A percentile compares a stretch with the other conserved stretches of the same genome.
Conservation (phyloP, 2,329 filamentous ascomycete genomes). For the Diaporthe velutina region DNA sequence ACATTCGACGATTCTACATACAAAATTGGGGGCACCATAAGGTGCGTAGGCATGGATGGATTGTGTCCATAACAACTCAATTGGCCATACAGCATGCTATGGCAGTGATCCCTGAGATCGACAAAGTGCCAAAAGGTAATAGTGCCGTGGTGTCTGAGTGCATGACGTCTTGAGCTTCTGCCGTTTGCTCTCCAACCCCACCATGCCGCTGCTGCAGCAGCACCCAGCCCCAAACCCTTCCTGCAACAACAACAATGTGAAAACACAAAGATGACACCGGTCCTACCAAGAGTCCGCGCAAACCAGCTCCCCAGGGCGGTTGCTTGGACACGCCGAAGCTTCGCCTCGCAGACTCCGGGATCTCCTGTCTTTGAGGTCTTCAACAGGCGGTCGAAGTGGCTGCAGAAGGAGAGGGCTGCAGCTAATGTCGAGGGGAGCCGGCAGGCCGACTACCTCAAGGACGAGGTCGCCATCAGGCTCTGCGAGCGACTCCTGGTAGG, state of each 20-base stretch:
- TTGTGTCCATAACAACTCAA: neutral
- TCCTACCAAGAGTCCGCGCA: constrained; percentile 34
- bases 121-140: neutral
- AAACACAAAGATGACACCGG: constrained; percentile 35
- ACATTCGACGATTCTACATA: neutral
- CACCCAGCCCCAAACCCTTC: neutral
- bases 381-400: constrained; percentile 87
- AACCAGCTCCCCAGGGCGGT: constrained; percentile 18
- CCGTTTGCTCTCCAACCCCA: constrained; percentile 17
- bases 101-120: neutral
- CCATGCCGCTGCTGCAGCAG: neutral
- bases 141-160: neutral
- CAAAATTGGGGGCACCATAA: neutral
- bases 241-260: constrained; percentile 33
- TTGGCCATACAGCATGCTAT: neutral
- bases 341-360: constrained; percentile 84
- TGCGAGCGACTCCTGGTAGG: constrained; percentile 85
- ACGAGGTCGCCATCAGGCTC: constrained; percentile 88
- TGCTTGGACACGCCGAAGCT: constrained; percentile 62
- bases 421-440: constrained; percentile 77
- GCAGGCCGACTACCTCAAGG: constrained; percentile 90
- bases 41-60: neutral
- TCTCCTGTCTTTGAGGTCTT: constrained; percentile 90
- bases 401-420: constrained; percentile 91
- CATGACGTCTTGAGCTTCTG: constrained; percentile 32